Evolutionary conservation across 2,329 filamentous ascomycete species (phyloP), one percentile per base, ranked within the genome.

Genomic region (Fusarium sulawesiense): DNA sequence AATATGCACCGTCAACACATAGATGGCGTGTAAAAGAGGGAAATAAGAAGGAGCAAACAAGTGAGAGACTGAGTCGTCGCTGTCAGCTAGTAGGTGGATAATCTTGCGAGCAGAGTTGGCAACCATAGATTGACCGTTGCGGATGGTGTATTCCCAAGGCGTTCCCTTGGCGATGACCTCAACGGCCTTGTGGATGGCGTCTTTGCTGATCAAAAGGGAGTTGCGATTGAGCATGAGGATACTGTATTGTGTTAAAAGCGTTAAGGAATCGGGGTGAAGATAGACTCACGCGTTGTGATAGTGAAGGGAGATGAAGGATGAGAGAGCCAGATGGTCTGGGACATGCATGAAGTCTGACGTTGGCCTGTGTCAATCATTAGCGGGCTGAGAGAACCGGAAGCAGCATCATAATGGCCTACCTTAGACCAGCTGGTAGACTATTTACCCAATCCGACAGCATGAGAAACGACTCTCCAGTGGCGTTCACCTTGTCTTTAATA

Each of bases 91-190:
- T 0, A 64, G 50, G 3, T 58, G 61, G 0, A 64, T 49, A 0
- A 64, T 64, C 16, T 64, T 64, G 3, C 61, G 20, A 2, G 61
- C 61, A 0, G 61, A 64, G 2, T 64, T 64, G 10, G 50, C 59
- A 0, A 49, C 61, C 59, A 64, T 64, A 0, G 59, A 64, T 34
- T 64, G 61, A 0, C 61, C 61, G 1, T 64, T 64, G 2, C 61
- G 49, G 2, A 63, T 64, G 1, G 41, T 29, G 10, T 45, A 37
- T 1, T 64, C 61, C 61, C 61, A 64, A 0, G 59, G 50, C 11
- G 37, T 64, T 1, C 55, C 59, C 2, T 64, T 64, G 0, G 61
- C 61, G 2, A 64, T 64, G 2, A 64, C 47, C 4, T 64, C 61
- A 1, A 64, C 59, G 0, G 61, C 61, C 27, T 49, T 64, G 25